Evolutionary conservation across 257 asterid species (phyloP).

Genomic region (Lycium barbarum): DNA sequence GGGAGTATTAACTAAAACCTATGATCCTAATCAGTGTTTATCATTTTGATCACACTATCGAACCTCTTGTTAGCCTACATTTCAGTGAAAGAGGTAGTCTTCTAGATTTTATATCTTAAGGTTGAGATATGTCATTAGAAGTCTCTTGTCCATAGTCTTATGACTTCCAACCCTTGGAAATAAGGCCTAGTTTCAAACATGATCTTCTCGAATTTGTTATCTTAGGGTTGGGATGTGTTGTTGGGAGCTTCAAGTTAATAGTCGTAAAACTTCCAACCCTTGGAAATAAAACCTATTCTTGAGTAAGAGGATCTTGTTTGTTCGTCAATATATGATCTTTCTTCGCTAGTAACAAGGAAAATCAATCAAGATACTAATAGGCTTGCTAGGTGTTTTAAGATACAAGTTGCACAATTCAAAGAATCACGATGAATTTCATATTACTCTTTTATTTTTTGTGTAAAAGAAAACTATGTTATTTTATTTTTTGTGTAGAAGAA

Average conservation of each 20-base stretch:
- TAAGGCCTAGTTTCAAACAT: not conserved
- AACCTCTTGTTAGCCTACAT: not conserved
- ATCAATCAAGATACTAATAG: not conserved
- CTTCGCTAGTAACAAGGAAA: not conserved
- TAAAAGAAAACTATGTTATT: not conserved
- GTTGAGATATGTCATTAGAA: not conserved
- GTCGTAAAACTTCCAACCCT: not conserved
- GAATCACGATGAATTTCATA: not conserved
- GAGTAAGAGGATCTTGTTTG: not conserved
- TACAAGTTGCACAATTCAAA: not conserved
- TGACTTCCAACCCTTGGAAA: not conserved
- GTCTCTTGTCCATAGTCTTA: not conserved
- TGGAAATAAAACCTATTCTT: not conserved
- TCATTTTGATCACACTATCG: not conserved
- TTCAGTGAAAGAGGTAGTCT: slow-evolving; percentile 6
- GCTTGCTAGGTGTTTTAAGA: not conserved
- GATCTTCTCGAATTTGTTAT: not conserved
- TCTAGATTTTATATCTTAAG: not conserved
- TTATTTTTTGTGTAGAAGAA: not conserved
- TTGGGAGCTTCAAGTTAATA: not conserved
- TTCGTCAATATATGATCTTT: not conserved
- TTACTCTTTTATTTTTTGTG: not conserved
- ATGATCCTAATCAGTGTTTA: slow-evolving; percentile 9
- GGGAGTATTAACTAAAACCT: not conserved
- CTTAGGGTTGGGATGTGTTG: not conserved